Evolutionary conservation across 1,284 basidiomycete genomes (phyloP).

Genomic region (Ceratobasidium sp.): DNA sequence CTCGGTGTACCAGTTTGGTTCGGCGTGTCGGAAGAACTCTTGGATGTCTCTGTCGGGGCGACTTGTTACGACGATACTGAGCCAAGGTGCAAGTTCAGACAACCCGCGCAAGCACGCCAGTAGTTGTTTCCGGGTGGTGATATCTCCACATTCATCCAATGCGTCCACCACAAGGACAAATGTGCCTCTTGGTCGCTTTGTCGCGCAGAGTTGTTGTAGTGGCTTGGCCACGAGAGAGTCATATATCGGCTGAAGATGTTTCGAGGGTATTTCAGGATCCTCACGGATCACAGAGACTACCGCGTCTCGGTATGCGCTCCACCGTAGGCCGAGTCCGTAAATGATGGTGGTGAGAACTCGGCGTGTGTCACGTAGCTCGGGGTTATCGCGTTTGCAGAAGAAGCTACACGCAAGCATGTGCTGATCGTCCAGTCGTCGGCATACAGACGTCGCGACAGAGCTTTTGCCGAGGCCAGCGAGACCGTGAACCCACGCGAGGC

Average conservation of each 20-base stretch:
- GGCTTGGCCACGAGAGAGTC: not conserved
- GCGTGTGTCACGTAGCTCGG: not conserved
- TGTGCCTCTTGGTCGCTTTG: not conserved
- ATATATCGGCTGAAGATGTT: not conserved
- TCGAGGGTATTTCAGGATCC: not conserved
- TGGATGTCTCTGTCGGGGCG: constrained; percentile 29
- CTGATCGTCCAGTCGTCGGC: constrained; percentile 14
- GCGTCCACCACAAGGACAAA: constrained; percentile 40
- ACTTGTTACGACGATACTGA: constrained; percentile 40
- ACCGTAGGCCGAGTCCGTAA: not conserved
- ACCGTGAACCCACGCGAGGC: constrained; percentile 50
- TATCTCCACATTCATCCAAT: constrained; percentile 27
- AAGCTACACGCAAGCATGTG: not conserved
- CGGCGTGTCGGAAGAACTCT: not conserved
- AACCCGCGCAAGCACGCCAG: not conserved
- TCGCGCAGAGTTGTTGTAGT: not conserved
- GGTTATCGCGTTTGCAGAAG: constrained; percentile 28
- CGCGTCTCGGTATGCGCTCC: not conserved
- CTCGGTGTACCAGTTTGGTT: not conserved
- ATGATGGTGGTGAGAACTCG: not conserved
- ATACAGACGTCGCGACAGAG: constrained; percentile 42
- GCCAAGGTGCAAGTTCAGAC: not conserved
- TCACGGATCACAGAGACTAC: not conserved
- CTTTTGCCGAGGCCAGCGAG: constrained; percentile 10
- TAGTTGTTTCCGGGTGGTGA: not conserved